Percentiles rank a stretch among this genome's conserved stretches.
phyloP scores from a whole-genome alignment of 2,329 filamentous ascomycete species.

The Biscogniauxia sp. region DNA sequence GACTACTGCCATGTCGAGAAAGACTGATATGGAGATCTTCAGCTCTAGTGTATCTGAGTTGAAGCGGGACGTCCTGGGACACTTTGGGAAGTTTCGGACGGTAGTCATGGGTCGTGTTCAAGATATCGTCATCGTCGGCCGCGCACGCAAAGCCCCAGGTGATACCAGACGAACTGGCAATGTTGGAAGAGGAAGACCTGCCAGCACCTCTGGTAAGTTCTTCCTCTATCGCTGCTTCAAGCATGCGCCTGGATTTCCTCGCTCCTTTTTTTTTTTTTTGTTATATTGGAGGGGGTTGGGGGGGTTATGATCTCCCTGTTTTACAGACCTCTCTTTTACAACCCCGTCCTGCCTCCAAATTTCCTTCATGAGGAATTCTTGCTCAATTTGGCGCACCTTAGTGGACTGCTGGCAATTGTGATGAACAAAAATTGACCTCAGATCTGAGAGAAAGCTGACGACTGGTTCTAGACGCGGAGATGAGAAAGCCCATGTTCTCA shows the following conservation, averaged over 20 bases:
- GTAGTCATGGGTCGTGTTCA: slow-evolving; percentile 67
- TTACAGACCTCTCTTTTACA: neutral
- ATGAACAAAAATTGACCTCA: neutral
- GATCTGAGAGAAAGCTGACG: slow-evolving; percentile 11
- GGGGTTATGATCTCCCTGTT: neutral
- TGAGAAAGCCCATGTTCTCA: slow-evolving; percentile 4
- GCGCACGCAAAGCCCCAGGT: slow-evolving; percentile 17
- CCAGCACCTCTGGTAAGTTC: slow-evolving; percentile 36
- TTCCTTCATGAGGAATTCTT: neutral
- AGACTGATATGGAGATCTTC: slow-evolving; percentile 34
- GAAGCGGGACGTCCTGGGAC: slow-evolving; percentile 65
- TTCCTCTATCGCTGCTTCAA: slow-evolving; percentile 18
- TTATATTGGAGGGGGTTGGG: neutral
- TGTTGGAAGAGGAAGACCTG: slow-evolving; percentile 32
- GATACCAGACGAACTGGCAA: slow-evolving; percentile 38
- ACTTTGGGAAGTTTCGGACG: slow-evolving; percentile 80
- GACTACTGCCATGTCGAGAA: slow-evolving; percentile 33
- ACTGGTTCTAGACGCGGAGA: slow-evolving; percentile 28
- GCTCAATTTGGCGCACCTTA: neutral
- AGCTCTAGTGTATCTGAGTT: slow-evolving; percentile 53
- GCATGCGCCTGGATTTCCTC: slow-evolving; percentile 14
- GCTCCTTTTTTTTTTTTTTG: too few species aligned
- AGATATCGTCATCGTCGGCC: slow-evolving; percentile 54
- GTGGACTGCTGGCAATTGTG: neutral
- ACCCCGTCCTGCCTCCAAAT: too few species aligned